Base-by-base conservation (phyloP, 2,329 filamentous ascomycete species). In the Microdochium nivale region DNA sequence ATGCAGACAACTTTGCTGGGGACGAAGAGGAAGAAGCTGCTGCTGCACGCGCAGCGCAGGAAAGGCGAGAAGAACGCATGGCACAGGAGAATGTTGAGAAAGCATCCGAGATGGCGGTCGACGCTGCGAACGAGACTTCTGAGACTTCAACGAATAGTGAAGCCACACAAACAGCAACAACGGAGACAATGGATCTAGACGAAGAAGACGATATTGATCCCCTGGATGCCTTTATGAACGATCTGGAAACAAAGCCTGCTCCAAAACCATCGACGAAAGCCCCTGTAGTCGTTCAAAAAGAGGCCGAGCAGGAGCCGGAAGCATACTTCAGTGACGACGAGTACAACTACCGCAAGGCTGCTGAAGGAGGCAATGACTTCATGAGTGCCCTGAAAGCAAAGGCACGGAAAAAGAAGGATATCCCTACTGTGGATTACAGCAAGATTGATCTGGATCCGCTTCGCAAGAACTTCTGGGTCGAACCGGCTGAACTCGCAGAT, bases 201-300 rank as follows among this genome's bases (percentile, higher is more conserved):
- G 70, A 83, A 52, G 84, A 90, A 51, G 88, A 90, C 47, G 82
- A 88, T 30, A 71, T 94, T 33, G 94, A 99, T 66, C 90, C 94
- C 8, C 75, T 99, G 35, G 94, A 99, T 71, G 92, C 90, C n/a
- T 99, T 95, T 72, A 99, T 99, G 94, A 86, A 84, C 50, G 81
- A 79, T 54, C 75, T 83, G 16, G 75, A 78, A 51, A 81, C 51
- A 67, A 78, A 55, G 52, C 62, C 56, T n/a, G 54, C 33, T 24
- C 67, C 49, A 60, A 65, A n/a, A 58, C 62, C 11, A 71, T 69
- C 53, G 65, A 24, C 40, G 3, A 24, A 21, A 19, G 13, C 40
- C 16, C 10, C 40, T 11, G 62, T 7, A 44, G 48, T 54, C 40
- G 49, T 60, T 2, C 55, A 60, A 23, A 73, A 70, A 48, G 77